Evolutionary conservation across 140 eudicot species (phyloP).

Genomic region (Ambrosia hybrid): DNA sequence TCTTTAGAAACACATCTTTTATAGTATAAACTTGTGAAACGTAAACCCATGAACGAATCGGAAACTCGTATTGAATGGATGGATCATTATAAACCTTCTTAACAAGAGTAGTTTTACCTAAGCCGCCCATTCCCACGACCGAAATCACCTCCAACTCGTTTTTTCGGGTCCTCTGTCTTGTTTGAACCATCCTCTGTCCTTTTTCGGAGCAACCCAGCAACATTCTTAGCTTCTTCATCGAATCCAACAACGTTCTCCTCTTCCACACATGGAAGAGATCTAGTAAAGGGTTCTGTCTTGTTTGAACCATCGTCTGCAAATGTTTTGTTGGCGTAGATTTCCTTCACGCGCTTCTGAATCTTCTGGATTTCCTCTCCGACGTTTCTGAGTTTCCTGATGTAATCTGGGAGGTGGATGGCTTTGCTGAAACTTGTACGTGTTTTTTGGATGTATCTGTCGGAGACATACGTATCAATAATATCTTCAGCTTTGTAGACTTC

Average conservation of each 20-base stretch:
- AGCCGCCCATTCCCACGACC: conserved; percentile 5
- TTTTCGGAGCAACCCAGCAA: background rate
- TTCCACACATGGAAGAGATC: too few relatives aligned
- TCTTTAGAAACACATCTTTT: background rate
- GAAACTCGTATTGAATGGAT: conserved; percentile 13
- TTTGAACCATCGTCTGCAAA: background rate
- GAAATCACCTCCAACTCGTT: conserved; percentile 25
- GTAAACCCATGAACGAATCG: conserved; percentile 29
- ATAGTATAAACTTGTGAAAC: conserved; percentile 25
- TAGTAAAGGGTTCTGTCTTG: too few relatives aligned
- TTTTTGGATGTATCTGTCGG: conserved; percentile 21
- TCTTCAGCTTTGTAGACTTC: conserved; percentile 39
- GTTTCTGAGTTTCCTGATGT: conserved; percentile 8
- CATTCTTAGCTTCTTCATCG: conserved; percentile 4
- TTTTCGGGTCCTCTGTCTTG: background rate
- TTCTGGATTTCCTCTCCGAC: conserved; percentile 31
- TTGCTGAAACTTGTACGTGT: conserved; percentile 13
- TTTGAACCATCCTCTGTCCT: too few relatives aligned
- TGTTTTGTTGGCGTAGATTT: conserved; percentile 29
- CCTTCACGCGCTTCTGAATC: conserved; percentile 30
- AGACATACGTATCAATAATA: conserved; percentile 36
- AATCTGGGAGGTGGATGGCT: conserved; percentile 19
- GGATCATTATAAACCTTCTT: background rate
- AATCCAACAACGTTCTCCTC: conserved; percentile 26
- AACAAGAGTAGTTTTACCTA: background rate